These are phyloP conservation scores for Mallotus repandus DNA, from an alignment of 441 rosid genomes.

Conservation along the genomic window DNA sequence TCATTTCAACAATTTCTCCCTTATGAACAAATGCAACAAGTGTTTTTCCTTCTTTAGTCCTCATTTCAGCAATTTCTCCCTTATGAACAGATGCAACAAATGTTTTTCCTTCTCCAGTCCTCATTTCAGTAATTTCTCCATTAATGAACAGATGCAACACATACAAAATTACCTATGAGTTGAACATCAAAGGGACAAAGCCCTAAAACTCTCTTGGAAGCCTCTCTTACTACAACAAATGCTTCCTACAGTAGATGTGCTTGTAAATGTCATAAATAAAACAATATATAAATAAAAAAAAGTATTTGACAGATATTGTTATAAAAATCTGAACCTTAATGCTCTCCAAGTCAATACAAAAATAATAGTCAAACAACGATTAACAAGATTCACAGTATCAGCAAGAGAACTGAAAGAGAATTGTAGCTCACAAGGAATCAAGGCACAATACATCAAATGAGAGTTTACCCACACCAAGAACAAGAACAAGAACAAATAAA, in stretches of 20 bases:
- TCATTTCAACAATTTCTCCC: constrained; percentile 97
- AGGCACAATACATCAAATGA: no score
- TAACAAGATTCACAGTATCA: background rate
- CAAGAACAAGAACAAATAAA: no score
- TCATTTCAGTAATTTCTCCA: constrained; percentile 51
- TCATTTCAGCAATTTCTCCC: no score
- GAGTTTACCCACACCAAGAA: no score
- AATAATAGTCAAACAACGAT: no score
- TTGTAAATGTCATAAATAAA: background rate
- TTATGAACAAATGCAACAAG: constrained; percentile 95
- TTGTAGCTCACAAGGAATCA: no score
- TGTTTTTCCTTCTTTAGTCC: no score
- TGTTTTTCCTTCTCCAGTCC: no score
- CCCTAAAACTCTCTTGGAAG: constrained; percentile 85
- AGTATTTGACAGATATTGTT: no score
- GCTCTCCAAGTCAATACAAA: background rate
- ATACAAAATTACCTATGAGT: constrained; percentile 54
- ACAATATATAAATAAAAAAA: background rate
- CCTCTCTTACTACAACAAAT: constrained; percentile 92
- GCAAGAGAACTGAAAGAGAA: no score
- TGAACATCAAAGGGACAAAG: constrained; percentile 94
- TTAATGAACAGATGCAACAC: background rate
- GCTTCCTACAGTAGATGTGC: constrained; percentile 60
- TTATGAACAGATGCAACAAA: no score
- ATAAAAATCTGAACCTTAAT: background rate